These are phyloP conservation scores for Microsporum ferrugineum DNA, from an alignment of 2,329 filamentous ascomycete genomes.

Conservation along the genomic window DNA sequence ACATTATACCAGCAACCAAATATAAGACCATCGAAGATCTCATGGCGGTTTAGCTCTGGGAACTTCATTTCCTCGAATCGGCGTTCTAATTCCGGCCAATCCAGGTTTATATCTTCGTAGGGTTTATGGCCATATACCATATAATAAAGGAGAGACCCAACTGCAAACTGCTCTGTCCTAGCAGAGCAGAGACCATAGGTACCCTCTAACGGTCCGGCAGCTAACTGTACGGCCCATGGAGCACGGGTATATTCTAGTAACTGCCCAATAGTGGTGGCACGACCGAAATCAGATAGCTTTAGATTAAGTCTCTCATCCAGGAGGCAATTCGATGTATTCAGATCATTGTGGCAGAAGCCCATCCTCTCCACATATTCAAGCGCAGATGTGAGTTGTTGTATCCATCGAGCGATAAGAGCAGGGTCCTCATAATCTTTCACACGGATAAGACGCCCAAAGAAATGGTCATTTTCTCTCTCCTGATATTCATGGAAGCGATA, in stretches of 20 bases:
- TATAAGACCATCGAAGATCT: slow-evolving; percentile 15
- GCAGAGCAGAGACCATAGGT: slow-evolving; percentile 17
- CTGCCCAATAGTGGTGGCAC: slow-evolving; percentile 15
- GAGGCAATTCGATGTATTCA: slow-evolving; percentile 11
- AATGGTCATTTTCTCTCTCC: slow-evolving; percentile 8
- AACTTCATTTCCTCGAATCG: slow-evolving; percentile 15
- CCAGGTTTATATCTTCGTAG: slow-evolving; percentile 5
- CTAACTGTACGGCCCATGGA: not conserved
- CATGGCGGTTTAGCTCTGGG: slow-evolving; percentile 14
- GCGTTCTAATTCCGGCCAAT: slow-evolving; percentile 4
- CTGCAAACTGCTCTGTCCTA: slow-evolving; percentile 17
- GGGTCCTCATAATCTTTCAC: slow-evolving; percentile 15
- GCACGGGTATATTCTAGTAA: slow-evolving; percentile 8
- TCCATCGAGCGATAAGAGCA: slow-evolving; percentile 14
- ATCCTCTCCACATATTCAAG: slow-evolving; percentile 16
- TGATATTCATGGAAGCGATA: slow-evolving; percentile 7
- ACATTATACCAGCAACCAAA: slow-evolving; percentile 16
- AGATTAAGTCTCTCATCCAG: slow-evolving; percentile 12
- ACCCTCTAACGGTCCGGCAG: slow-evolving; percentile 13
- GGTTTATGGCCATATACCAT: slow-evolving; percentile 17
- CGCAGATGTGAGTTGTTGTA: slow-evolving; percentile 15
- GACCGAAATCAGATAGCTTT: slow-evolving; percentile 14
- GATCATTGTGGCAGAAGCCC: slow-evolving; percentile 14
- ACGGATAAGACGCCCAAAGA: slow-evolving; percentile 8
- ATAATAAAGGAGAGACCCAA: slow-evolving; percentile 16